phyloP scores from a whole-genome alignment of 2,329 filamentous ascomycete species.

The Diaporthe eres region DNA sequence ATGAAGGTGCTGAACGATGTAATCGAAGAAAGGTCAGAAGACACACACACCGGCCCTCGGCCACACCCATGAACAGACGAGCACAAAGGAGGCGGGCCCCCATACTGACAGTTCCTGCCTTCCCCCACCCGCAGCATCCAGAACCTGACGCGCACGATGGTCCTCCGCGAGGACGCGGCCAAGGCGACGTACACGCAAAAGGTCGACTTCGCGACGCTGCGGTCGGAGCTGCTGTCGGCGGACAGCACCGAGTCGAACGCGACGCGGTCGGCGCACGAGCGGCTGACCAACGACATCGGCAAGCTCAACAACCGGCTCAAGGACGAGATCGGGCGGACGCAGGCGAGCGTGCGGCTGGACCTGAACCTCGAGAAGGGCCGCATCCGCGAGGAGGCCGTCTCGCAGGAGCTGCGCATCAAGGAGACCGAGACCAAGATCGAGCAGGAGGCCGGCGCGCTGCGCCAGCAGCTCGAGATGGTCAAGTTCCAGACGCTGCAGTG shows the following conservation, averaged over 20 bases:
- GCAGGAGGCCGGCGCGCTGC: constrained; percentile 91
- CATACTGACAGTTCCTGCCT: neutral
- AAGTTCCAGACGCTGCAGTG: constrained; percentile 99
- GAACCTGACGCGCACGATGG: constrained; percentile 97
- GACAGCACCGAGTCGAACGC: constrained; percentile 93
- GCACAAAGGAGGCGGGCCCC: neutral
- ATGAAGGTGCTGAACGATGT: constrained; percentile 98
- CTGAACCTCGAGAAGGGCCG: constrained; percentile 96
- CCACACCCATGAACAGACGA: neutral
- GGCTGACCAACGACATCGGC: constrained; percentile 92
- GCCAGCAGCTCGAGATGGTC: constrained; percentile 94
- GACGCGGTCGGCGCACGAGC: constrained; percentile 91
- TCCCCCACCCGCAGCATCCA: constrained; percentile 77
- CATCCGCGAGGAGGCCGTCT: constrained; percentile 95
- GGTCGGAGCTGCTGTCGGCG: constrained; percentile 91
- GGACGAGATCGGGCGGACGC: constrained; percentile 94
- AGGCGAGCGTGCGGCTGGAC: constrained; percentile 92
- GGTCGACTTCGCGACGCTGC: constrained; percentile 97
- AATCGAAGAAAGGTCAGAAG: constrained; percentile 85
- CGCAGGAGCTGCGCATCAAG: constrained; percentile 97
- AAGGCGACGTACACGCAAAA: constrained; percentile 88
- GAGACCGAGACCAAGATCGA: constrained; percentile 99
- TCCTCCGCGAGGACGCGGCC: constrained; percentile 92
- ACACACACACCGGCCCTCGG: constrained; percentile 24
- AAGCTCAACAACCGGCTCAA: constrained; percentile 91